Evolutionary conservation across 2,329 filamentous ascomycete genomes (phyloP).

Genomic region (Leptographium flavum): DNA sequence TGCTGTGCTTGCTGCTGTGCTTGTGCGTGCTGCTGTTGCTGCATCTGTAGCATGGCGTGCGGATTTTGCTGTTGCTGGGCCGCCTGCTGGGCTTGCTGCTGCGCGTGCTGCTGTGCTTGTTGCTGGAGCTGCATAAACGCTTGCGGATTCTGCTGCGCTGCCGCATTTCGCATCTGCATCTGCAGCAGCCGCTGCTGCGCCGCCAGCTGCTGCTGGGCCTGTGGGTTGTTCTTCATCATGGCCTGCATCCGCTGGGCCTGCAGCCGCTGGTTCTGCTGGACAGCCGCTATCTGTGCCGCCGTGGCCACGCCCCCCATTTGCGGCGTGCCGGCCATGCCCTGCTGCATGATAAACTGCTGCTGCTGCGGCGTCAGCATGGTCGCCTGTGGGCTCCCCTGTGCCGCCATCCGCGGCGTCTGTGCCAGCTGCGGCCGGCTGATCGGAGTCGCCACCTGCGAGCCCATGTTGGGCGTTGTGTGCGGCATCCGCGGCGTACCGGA

Average conservation of each 20-base stretch:
- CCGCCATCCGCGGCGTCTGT: conserved; percentile 38
- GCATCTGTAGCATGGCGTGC: conserved; percentile 22
- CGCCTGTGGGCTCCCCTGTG: conserved; percentile 43
- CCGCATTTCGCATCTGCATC: conserved; percentile 18
- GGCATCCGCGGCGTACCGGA: conserved; percentile 49
- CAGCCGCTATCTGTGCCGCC: conserved; percentile 29
- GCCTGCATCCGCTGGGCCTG: conserved; percentile 18
- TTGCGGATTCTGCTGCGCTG: conserved; percentile 15
- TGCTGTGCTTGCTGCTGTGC: too few species aligned
- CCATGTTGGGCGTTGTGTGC: conserved; percentile 45
- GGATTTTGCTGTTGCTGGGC: conserved; percentile 21
- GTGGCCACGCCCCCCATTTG: conserved; percentile 17
- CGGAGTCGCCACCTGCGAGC: conserved; percentile 37
- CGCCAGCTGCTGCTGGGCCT: conserved; percentile 16
- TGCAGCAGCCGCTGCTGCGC: conserved; percentile 20
- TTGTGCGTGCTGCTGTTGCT: conserved; percentile 15
- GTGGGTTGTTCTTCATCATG: conserved; percentile 22
- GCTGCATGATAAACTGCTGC: conserved; percentile 38
- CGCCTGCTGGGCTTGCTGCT: conserved; percentile 21
- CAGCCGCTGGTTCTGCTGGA: conserved; percentile 32
- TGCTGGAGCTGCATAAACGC: conserved; percentile 16
- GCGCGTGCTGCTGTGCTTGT: conserved; percentile 14
- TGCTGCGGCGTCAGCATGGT: conserved; percentile 38
- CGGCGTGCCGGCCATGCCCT: conserved; percentile 25
- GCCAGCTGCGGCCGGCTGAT: conserved; percentile 34